Percentiles rank a stretch among this genome's conserved stretches.
phyloP scores from a whole-genome alignment of 176 grass and related monocot genomes.

The Triticum dicoccoides region DNA sequence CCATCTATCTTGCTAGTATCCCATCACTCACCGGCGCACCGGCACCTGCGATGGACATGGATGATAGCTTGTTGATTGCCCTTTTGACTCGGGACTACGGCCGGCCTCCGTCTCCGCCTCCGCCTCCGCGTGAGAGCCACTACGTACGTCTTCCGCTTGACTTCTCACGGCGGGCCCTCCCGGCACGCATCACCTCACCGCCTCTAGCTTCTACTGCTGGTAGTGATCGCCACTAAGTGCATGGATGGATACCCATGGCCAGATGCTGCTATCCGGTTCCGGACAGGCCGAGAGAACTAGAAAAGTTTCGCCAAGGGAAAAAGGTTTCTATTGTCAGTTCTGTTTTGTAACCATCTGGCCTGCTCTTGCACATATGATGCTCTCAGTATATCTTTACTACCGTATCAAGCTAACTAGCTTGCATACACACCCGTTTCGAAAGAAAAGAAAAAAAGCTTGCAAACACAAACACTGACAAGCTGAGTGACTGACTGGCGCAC shows the following conservation, averaged over 20 bases:
- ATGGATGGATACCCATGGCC: background rate
- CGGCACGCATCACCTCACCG: background rate
- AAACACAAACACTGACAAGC: background rate
- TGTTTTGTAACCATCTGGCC: background rate
- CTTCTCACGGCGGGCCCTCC: background rate
- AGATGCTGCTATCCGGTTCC: background rate
- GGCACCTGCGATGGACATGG: too few relatives aligned
- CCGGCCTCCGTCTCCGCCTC: background rate
- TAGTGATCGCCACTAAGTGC: background rate
- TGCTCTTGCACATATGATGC: background rate
- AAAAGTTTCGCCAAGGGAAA: background rate
- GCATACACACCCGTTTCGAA: too few relatives aligned
- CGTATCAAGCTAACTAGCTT: too few relatives aligned
- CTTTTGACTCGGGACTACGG: slow-evolving; percentile 8
- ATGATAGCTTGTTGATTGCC: background rate
- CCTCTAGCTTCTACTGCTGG: too few relatives aligned
- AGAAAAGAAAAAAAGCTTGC: background rate
- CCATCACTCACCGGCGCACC: background rate
- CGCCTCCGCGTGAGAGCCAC: slow-evolving; percentile 26
- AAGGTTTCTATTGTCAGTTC: slow-evolving; percentile 20
- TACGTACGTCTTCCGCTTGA: background rate
- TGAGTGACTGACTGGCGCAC: background rate
- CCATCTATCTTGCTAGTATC: background rate
- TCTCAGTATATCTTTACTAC: too few relatives aligned
- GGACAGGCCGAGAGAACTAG: background rate